Base-by-base conservation (phyloP, 78 protist genomes). In the Dictyostelium citrinum region DNA sequence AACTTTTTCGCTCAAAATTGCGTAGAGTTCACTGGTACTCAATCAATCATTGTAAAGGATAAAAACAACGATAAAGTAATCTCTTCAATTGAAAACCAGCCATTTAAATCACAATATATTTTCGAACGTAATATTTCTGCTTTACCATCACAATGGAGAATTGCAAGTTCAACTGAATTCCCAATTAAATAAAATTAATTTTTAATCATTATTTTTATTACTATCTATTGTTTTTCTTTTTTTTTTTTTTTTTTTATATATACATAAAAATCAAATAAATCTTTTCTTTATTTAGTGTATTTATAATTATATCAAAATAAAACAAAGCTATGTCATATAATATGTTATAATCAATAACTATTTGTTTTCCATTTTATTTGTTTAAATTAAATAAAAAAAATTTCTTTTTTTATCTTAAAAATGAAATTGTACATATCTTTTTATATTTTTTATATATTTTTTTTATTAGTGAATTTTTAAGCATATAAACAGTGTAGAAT, bases 111-210 rank as follows among this genome's bases (percentile, higher is more conserved):
- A 9, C 10, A 64, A 20, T 88, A 88, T 35, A 64, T 88, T 14
- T 88, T 88, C 11, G 93, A 88, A 68, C 43, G 93, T 45, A 77
- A 78, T 67, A 43, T 88, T 8, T 46, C 81, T 5, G 20, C 82
- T 6, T n/a, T 78, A 61, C 93, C 93, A 76, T 78, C 93, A 29
- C 22, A 61, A 33, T 88, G 93, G 93, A 88, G 67, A 46, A 67
- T 88, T 10, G 12, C 22, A 17, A 31, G 14, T 12, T 75, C 81
- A 39, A 75, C 58, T 2, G 81, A 75, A 16, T 20, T n/a, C 14
- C 72, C 72, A 27, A 64, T 64, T 64, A 27, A 27, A 64, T 27
- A 64, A 29, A 64, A n/a, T n/a, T 8, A 27, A 64, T 24, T 49
- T 49, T 49, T 49, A 16, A 49, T 49, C 60, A 2, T 12, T 45